Base-by-base conservation (phyloP, 768 basidiomycete species). In the Panus rudis region DNA sequence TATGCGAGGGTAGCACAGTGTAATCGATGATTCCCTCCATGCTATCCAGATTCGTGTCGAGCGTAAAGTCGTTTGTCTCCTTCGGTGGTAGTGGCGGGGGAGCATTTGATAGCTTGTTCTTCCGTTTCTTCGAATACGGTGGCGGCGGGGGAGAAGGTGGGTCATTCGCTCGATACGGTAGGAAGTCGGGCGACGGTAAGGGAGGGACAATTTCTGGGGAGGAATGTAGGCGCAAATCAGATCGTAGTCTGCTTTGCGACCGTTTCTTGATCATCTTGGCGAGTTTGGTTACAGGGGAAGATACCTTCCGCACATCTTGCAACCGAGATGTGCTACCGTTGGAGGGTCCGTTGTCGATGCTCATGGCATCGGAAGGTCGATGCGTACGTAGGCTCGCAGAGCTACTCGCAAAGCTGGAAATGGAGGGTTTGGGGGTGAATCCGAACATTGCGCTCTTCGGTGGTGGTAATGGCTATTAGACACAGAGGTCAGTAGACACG, bases 11-110 rank as follows among this genome's bases (percentile, higher is more conserved):
- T 17, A 53, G 37, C 13, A 46, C 41, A 14, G 54, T 63, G 1
- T 66, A 62, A 59, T 91, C 70, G 48, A 94, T 66, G 55, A 96
- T 91, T 5, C 84, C 92, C 28, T 86, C 82, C 75, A 96, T 91
- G 39, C 76, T 64, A 8, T 82, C 74, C 33, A 89, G 59, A 57
- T 91, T 76, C 16, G 76, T 76, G 59, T 88, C 84, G 32, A 86
- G 72, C 19, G 61, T 64, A 45, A 77, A 68, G 26, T 67, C 63
- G 12, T 58, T 60, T 33, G 61, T 64, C 26, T 57, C 58, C 17
- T 60, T 53, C 32, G 66, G 60, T 1, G 64, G 59, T 22, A 59
- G 52, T 41, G 62, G 56, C 46, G 62, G 53, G 47, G 65, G 52
- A 49, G 52, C 41, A 48, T 57, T 40, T 12, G 49, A 51, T 19